Percentiles rank a stretch among this genome's conserved stretches.
These are phyloP conservation scores for Lichenothelia convexa DNA, from an alignment of 495 filamentous ascomycete genomes.

Conservation along the genomic window DNA sequence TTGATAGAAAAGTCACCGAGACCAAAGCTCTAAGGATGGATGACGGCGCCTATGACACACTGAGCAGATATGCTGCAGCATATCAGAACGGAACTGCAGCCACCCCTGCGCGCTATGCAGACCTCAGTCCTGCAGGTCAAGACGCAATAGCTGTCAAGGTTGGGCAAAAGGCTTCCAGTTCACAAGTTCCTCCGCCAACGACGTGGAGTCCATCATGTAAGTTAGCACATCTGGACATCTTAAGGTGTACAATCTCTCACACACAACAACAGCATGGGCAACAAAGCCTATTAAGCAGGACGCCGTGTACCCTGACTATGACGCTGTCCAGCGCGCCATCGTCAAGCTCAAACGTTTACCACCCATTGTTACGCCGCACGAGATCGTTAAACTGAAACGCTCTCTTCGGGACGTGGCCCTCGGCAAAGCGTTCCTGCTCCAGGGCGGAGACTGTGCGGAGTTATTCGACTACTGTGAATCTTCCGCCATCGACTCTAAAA, in stretches of 20 bases:
- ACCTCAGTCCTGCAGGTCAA: too few species aligned
- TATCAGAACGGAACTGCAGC: not conserved
- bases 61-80: too few species aligned
- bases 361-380: conserved; percentile 73
- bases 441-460: conserved; percentile 95
- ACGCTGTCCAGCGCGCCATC: conserved; percentile 43
- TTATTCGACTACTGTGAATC: conserved; percentile 93
- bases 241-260: conserved; percentile 1
- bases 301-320: conserved; percentile 56
- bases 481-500: conserved; percentile 74
- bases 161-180: too few species aligned
- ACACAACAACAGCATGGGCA: conserved; percentile 46
- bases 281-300: conserved; percentile 84
- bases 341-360: conserved; percentile 59
- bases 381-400: conserved; percentile 62
- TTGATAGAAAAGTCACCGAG: too few species aligned
- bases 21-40: too few species aligned
- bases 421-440: conserved; percentile 84
- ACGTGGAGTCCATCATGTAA: conserved; percentile 15
- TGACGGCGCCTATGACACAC: too few species aligned
- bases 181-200: not conserved
- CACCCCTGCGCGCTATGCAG: not conserved
- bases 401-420: conserved; percentile 69
- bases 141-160: too few species aligned
- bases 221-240: not conserved